phyloP scores from a whole-genome alignment of 2,329 filamentous ascomycete species.

The Diplodia scrobiculata region DNA sequence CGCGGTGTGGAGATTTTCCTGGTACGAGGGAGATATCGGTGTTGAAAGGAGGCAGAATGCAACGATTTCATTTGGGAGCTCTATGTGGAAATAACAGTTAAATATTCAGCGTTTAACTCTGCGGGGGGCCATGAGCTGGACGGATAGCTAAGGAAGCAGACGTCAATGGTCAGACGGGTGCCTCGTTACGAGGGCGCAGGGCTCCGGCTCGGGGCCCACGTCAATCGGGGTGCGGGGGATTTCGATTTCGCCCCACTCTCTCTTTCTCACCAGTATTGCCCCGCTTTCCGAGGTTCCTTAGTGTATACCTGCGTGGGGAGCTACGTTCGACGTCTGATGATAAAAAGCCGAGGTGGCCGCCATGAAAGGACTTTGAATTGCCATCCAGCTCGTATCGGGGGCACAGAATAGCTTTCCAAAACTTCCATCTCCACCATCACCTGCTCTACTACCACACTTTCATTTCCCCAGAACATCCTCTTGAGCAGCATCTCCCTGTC shows the following conservation, averaged over 20 bases:
- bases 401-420: neutral
- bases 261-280: neutral
- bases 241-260: neutral
- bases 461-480: neutral
- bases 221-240: neutral
- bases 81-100: neutral
- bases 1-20: neutral
- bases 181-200: neutral
- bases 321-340: neutral
- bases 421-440: neutral
- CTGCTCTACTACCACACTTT: neutral
- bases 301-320: neutral
- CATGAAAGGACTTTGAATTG: neutral
- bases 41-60: neutral
- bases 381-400: neutral
- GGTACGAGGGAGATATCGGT: neutral
- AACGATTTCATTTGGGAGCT: neutral
- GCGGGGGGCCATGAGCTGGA: neutral
- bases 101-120: neutral
- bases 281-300: neutral
- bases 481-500: too few relatives aligned
- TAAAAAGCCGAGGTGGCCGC: neutral
- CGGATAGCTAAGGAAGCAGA: neutral
- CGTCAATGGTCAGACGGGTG: neutral
- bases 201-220: constrained; percentile 3